These are phyloP conservation scores for Blumeria graminis DNA, from an alignment of 2,329 filamentous ascomycete genomes.

Conservation along the genomic window DNA sequence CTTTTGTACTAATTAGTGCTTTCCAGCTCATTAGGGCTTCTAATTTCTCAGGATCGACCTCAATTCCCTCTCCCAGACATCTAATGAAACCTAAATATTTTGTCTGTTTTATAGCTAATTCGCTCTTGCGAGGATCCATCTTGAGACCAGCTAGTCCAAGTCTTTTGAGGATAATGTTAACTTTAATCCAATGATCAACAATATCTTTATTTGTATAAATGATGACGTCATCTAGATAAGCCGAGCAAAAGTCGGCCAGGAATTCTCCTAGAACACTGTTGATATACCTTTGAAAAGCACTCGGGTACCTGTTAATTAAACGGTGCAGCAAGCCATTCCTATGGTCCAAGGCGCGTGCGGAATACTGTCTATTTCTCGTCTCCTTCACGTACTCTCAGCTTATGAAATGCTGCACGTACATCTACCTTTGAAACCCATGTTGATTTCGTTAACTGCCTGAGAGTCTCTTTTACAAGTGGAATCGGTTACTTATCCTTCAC, in stretches of 20 bases:
- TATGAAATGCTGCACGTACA: not conserved
- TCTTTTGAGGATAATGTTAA: not conserved
- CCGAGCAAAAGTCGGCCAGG: not conserved
- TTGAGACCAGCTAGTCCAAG: not conserved
- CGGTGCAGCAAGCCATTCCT: not conserved
- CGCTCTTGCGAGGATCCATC: constrained; percentile 4
- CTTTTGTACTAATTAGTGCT: not conserved
- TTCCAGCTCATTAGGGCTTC: constrained; percentile 5
- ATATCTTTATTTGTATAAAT: not conserved
- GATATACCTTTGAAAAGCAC: not conserved
- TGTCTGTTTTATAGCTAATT: constrained; percentile 5
- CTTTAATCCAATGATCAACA: not conserved
- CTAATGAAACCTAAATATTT: constrained; percentile 9
- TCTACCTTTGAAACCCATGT: not conserved
- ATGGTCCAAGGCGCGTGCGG: not conserved
- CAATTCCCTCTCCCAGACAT: constrained; percentile 2
- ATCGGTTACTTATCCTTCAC: too few relatives aligned
- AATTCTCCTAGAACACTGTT: not conserved
- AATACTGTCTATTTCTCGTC: not conserved
- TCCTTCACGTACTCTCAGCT: not conserved
- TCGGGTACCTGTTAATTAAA: not conserved
- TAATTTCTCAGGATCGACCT: constrained; percentile 7
- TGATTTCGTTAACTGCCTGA: not conserved
- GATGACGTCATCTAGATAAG: not conserved
- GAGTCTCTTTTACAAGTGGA: not conserved